Conservation (phyloP, 2,329 filamentous ascomycete genomes). For the Penicillium sp. region DNA sequence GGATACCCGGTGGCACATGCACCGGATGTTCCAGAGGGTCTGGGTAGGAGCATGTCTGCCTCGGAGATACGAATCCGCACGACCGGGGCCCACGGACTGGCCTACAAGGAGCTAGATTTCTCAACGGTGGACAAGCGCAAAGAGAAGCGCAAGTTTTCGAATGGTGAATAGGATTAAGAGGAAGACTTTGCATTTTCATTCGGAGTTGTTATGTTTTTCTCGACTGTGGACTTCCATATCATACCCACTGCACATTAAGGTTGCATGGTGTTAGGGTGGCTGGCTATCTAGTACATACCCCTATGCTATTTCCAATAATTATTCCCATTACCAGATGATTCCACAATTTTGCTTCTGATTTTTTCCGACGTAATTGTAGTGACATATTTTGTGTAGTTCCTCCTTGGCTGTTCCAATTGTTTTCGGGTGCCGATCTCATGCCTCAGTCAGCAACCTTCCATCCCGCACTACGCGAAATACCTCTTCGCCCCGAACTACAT, state of each 20-base stretch:
- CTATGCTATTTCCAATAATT: slow-evolving; percentile 1
- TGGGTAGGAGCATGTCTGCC: slow-evolving; percentile 46
- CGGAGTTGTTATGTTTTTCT: neutral
- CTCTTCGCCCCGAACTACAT: neutral
- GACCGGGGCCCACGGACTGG: slow-evolving; percentile 49
- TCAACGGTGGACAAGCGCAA: slow-evolving; percentile 23
- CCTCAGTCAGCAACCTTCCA: slow-evolving; percentile 8
- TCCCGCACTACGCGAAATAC: neutral
- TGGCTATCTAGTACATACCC: slow-evolving; percentile 14
- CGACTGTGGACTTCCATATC: neutral
- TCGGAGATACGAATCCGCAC: slow-evolving; percentile 48
- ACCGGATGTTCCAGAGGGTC: slow-evolving; percentile 41
- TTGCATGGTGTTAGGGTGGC: slow-evolving; percentile 15
- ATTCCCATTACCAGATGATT: neutral
- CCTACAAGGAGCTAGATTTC: slow-evolving; percentile 45
- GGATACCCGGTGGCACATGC: slow-evolving; percentile 48
- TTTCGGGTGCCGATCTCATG: neutral
- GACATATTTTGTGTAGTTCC: neutral
- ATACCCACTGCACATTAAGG: slow-evolving; percentile 11
- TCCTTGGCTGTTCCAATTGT: neutral
- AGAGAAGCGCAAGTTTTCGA: neutral
- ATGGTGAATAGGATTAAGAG: neutral
- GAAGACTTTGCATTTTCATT: slow-evolving; percentile 2
- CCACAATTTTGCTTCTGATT: neutral
- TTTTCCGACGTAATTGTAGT: too few species aligned